A percentile compares a stretch with the other conserved stretches of the same genome.
Evolutionary conservation across 495 filamentous ascomycete species (phyloP).

Genomic region (Daldinia loculata): DNA sequence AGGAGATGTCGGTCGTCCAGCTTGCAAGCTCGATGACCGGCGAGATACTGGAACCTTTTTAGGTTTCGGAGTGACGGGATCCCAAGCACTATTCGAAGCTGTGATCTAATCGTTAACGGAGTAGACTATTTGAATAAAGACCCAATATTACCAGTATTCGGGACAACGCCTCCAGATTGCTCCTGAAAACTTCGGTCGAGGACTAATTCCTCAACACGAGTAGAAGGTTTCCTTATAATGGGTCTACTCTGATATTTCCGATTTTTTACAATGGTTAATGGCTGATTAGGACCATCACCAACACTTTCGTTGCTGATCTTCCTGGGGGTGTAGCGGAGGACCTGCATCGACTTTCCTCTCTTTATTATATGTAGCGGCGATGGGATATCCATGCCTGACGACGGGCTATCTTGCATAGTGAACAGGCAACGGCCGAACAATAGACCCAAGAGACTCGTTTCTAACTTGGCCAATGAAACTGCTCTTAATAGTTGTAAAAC

Average conservation of each 20-base stretch:
- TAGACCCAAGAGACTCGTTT: conserved; percentile 17
- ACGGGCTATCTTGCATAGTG: conserved; percentile 25
- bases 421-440: conserved; percentile 16
- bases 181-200: background rate
- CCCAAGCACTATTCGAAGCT: too few species aligned
- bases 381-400: conserved; percentile 32
- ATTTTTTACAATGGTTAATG: conserved; percentile 41
- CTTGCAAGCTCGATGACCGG: conserved; percentile 26
- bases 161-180: too few species aligned
- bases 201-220: background rate
- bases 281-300: conserved; percentile 31
- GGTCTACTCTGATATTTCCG: conserved; percentile 24
- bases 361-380: conserved; percentile 45
- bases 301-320: conserved; percentile 38
- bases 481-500: conserved; percentile 37
- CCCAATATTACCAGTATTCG: too few species aligned
- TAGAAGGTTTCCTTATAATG: background rate
- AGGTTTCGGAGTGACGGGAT: too few species aligned
- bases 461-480: conserved; percentile 47
- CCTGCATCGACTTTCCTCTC: conserved; percentile 43
- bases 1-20: conserved; percentile 17
- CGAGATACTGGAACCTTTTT: too few species aligned
- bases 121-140: too few species aligned
- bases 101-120: too few species aligned
- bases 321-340: conserved; percentile 36